Evolutionary conservation across 2,329 filamentous ascomycete genomes (phyloP).

Genomic region (Alternaria rosae): DNA sequence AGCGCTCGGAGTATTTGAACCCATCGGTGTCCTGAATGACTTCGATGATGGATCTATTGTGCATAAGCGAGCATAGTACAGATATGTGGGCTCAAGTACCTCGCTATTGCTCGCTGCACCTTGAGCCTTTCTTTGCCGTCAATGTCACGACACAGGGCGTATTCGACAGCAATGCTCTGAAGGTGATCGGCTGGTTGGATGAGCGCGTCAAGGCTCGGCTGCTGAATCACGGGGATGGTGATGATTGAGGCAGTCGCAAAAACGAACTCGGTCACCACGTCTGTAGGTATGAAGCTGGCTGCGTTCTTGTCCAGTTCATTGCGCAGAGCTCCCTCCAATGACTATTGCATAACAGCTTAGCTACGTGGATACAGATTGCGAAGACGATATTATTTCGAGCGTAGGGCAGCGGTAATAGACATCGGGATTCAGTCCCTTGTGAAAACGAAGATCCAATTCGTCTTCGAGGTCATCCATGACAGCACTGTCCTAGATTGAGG

Average conservation of each 20-base stretch:
- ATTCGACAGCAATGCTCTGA: constrained; percentile 40
- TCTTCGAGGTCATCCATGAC: constrained; percentile 43
- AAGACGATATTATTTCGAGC: constrained; percentile 30
- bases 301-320: constrained; percentile 39
- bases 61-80: constrained; percentile 8
- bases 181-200: constrained; percentile 37
- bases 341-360: constrained; percentile 30
- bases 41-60: constrained; percentile 36
- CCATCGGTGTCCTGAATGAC: constrained; percentile 42
- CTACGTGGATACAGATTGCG: constrained; percentile 4
- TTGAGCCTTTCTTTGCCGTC: constrained; percentile 40
- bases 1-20: constrained; percentile 45
- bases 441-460: constrained; percentile 41
- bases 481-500: neutral
- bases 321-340: constrained; percentile 38
- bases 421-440: constrained; percentile 37
- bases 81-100: constrained; percentile 16
- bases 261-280: constrained; percentile 44
- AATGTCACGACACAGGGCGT: constrained; percentile 35
- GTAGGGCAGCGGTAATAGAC: constrained; percentile 45
- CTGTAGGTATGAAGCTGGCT: constrained; percentile 38
- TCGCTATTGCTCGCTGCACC: constrained; percentile 39
- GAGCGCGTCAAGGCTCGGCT: constrained; percentile 32
- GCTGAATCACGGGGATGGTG: constrained; percentile 39
- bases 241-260: constrained; percentile 40